Base-by-base conservation (phyloP, 2,329 filamentous ascomycete genomes). In the Pseudogymnoascus sp. region DNA sequence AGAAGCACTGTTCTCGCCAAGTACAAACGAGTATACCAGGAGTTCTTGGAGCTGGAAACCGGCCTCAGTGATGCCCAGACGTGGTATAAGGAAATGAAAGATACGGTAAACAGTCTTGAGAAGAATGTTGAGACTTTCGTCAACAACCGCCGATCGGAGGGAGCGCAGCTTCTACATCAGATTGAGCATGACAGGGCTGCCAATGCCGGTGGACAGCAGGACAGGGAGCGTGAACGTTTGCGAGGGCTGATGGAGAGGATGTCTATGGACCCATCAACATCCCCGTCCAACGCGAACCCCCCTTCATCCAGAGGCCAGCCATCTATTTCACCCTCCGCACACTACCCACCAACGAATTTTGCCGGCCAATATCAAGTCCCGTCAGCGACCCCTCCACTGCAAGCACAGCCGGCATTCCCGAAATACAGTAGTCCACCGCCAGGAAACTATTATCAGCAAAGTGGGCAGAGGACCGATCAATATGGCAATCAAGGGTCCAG, bases 51-150 rank as follows among this genome's bases (percentile, higher is more conserved):
- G 70, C 83, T 99, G 11, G 86, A 90, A 67, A 89, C 92, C 7
- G 95, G 95, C 1, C 80, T 99, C 4, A 84, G 89, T 71, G 88
- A 93, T 68, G 95, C 96, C 6, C 93, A 95, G 76, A 87, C 87
- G 62, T 99, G 96, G 84, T 99, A 99, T 73, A 83, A 84, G 2
- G 95, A 97, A 74, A 99, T 97, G 92, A 89, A 88, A 70, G 92
- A 97, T 67, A 97, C 92, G 0, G 91, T 96, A 0, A 90, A 93
- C 68, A 96, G 90, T 72, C 79, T 97, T 42, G 86, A 92, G 70
- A 95, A 96, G 82, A 99, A 99, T 70, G 95, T 99, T 1, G 93
- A 97, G 68, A 90, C 89, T 0, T 99, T 99, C 76, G 93, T 99
- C 68, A 96, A 92, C 78, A 99, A 99, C 74, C 85, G 95, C 61